Evolutionary conservation across 2,329 filamentous ascomycete species (phyloP).

Genomic region (Cladophialophora immunda): DNA sequence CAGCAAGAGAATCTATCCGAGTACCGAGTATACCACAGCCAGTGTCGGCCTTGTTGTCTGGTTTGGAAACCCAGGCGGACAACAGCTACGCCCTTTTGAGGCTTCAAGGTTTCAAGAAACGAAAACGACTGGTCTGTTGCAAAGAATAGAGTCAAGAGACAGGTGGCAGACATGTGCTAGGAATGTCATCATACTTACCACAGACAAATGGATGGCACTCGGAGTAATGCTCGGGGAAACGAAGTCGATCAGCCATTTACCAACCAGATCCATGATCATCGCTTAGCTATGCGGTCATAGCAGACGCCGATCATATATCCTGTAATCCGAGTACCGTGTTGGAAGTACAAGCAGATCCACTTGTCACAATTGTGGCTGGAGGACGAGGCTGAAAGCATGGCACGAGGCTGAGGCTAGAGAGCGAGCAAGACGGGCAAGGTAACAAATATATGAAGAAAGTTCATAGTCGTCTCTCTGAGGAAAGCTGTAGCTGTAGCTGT

Average conservation of each 20-base stretch:
- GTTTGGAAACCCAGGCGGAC: background rate
- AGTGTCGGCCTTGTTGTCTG: background rate
- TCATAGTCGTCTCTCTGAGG: background rate
- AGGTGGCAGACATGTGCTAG: background rate
- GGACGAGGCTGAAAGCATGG: constrained; percentile 1
- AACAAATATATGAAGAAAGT: background rate
- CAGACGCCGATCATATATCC: constrained; percentile 11
- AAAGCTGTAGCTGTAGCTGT: background rate
- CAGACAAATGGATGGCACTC: constrained; percentile 7
- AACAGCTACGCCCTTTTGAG: background rate
- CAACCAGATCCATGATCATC: background rate
- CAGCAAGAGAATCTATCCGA: background rate
- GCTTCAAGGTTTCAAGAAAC: background rate
- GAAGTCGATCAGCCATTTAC: background rate
- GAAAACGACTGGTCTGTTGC: too few relatives aligned
- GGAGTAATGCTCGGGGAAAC: constrained; percentile 37
- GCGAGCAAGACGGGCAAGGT: background rate
- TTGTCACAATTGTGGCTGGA: background rate
- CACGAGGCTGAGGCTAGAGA: background rate
- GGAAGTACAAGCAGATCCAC: background rate
- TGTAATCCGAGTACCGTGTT: background rate
- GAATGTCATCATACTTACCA: constrained; percentile 6
- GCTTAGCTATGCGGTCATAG: constrained; percentile 21
- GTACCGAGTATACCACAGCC: background rate
- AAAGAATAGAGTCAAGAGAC: background rate